These are phyloP conservation scores for Ophiocordyceps robertsii DNA, from an alignment of 2,329 filamentous ascomycete genomes.

Conservation along the genomic window DNA sequence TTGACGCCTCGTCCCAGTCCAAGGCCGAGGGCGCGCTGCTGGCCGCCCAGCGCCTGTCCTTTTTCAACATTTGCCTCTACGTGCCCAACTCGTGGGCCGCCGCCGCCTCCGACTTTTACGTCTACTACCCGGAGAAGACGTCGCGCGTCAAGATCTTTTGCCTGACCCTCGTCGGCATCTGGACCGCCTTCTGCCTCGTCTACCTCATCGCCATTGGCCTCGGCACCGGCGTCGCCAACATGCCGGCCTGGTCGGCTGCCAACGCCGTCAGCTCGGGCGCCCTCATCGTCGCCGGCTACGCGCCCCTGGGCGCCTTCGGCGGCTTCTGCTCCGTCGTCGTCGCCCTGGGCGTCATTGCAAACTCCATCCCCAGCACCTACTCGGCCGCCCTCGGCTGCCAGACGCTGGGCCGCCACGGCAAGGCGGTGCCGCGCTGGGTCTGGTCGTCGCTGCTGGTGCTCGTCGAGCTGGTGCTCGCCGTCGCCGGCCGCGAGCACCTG, in stretches of 20 bases:
- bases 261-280: constrained; percentile 40
- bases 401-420: constrained; percentile 38
- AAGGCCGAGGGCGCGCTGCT: constrained; percentile 47
- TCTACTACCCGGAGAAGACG: constrained; percentile 56
- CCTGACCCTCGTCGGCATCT: constrained; percentile 55
- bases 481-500: constrained; percentile 38
- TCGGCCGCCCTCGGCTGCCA: constrained; percentile 46
- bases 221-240: constrained; percentile 33
- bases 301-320: constrained; percentile 39
- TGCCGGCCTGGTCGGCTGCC: constrained; percentile 34
- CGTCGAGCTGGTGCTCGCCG: constrained; percentile 40
- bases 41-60: constrained; percentile 47
- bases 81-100: constrained; percentile 44
- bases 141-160: constrained; percentile 50
- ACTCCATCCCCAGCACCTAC: constrained; percentile 42
- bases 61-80: constrained; percentile 56
- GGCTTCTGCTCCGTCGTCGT: constrained; percentile 43
- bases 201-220: constrained; percentile 50
- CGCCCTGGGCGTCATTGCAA: constrained; percentile 39
- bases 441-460: constrained; percentile 40
- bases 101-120: constrained; percentile 67
- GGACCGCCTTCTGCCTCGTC: constrained; percentile 45
- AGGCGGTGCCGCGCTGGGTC: constrained; percentile 36
- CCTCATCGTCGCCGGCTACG: constrained; percentile 40
- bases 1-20: constrained; percentile 46